phyloP scores from a whole-genome alignment of 805 yeast genomes.

The Teunomyces panamensis region DNA sequence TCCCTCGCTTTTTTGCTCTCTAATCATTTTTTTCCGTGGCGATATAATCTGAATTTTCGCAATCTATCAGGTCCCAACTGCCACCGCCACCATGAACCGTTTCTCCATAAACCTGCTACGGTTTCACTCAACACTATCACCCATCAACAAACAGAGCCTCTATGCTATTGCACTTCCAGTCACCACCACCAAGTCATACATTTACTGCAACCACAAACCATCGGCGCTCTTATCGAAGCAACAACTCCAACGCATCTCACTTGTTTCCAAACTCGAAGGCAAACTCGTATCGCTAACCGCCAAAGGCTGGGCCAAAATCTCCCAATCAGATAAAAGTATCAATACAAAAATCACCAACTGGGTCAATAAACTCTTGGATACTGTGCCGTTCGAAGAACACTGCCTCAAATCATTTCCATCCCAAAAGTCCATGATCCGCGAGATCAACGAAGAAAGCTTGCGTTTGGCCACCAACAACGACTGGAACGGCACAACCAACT shows the following conservation, averaged over 20 bases:
- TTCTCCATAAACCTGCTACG: background rate
- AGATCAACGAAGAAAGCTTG: slow-evolving; percentile 28
- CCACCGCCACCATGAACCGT: background rate
- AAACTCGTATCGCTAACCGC: slow-evolving; percentile 49
- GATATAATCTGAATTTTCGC: background rate
- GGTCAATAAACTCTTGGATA: slow-evolving; percentile 52
- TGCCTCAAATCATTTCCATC: slow-evolving; percentile 77
- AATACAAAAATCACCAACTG: slow-evolving; percentile 58
- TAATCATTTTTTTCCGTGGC: too few relatives aligned
- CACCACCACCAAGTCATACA: slow-evolving; percentile 55
- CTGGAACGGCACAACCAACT: slow-evolving; percentile 3
- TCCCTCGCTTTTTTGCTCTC: background rate
- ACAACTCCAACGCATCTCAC: slow-evolving; percentile 28
- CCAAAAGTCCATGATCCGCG: slow-evolving; percentile 53
- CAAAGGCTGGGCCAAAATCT: slow-evolving; percentile 62
- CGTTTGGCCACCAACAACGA: slow-evolving; percentile 9
- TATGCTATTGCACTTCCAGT: slow-evolving; percentile 72
- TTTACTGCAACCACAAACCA: slow-evolving; percentile 63
- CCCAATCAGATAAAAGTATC: slow-evolving; percentile 49
- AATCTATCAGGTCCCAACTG: background rate
- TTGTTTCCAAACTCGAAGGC: slow-evolving; percentile 41
- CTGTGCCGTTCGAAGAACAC: slow-evolving; percentile 78
- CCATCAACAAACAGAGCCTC: slow-evolving; percentile 19
- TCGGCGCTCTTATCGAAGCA: slow-evolving; percentile 18
- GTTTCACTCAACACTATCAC: slow-evolving; percentile 1